These are phyloP conservation scores for Metschnikowia rubicola DNA, from an alignment of 805 yeast species.

Conservation along the genomic window DNA sequence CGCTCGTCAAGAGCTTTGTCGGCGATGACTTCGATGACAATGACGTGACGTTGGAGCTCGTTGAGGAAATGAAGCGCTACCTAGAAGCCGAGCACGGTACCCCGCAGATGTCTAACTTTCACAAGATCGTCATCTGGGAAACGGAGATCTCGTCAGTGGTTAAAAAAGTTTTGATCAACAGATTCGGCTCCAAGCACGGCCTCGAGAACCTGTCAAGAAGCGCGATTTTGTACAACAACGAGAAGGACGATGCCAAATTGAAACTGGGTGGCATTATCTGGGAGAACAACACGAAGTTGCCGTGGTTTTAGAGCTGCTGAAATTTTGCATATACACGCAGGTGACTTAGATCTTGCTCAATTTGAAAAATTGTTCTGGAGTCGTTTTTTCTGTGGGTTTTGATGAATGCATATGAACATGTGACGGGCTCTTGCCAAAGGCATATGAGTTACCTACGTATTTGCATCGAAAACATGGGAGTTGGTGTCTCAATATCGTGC, in stretches of 20 bases:
- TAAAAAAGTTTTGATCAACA: conserved; percentile 14
- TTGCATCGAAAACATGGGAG: too few species aligned
- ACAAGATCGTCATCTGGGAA: conserved; percentile 33
- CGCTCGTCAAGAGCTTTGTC: conserved; percentile 28
- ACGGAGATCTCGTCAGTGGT: conserved; percentile 24
- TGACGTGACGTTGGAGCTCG: conserved; percentile 12
- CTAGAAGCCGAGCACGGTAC: conserved; percentile 14
- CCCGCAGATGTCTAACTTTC: conserved; percentile 14
- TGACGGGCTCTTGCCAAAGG: too few species aligned
- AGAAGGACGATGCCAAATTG: conserved; percentile 25
- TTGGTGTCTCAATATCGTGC: too few species aligned
- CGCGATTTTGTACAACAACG: conserved; percentile 30
- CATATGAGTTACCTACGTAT: too few species aligned
- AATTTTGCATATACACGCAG: too few species aligned
- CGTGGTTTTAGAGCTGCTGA: conserved; percentile 32
- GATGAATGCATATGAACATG: too few species aligned
- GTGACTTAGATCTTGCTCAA: too few species aligned
- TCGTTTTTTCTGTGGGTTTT: too few species aligned
- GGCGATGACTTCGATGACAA: conserved; percentile 19
- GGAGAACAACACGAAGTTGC: conserved; percentile 41
- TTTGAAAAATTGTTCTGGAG: not conserved
- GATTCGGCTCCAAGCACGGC: conserved; percentile 20
- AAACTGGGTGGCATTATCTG: conserved; percentile 29
- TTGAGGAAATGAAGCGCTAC: conserved; percentile 15
- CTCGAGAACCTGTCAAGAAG: conserved; percentile 34